Percentiles rank a stretch among this genome's conserved stretches.
Evolutionary conservation across 1,139 yeast genomes (phyloP).

Genomic region (Suhomyces atakaporum): DNA sequence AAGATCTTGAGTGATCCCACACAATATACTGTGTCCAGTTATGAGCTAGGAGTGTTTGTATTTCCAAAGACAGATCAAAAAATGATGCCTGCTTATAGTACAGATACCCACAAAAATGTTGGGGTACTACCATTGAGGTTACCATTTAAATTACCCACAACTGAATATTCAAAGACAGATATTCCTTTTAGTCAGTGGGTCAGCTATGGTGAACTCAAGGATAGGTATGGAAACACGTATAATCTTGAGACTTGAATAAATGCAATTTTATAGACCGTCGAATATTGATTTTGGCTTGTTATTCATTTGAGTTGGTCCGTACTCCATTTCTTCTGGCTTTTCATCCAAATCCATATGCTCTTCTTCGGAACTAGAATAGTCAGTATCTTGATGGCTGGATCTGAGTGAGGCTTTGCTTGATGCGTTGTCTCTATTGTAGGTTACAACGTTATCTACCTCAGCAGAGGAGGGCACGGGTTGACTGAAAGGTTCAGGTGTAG

Average conservation of each 20-base stretch:
- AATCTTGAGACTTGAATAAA: constrained; percentile 9
- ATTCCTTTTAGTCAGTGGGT: constrained; percentile 49
- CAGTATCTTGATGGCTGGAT: constrained; percentile 24
- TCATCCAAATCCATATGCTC: constrained; percentile 10
- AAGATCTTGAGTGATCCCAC: constrained; percentile 21
- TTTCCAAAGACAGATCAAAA: constrained; percentile 19
- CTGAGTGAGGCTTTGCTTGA: background rate
- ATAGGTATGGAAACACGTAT: constrained; percentile 24
- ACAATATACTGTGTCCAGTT: constrained; percentile 38
- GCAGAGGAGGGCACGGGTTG: constrained; percentile 7
- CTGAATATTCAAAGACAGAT: constrained; percentile 39
- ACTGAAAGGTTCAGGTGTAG: constrained; percentile 6
- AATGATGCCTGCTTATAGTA: constrained; percentile 41
- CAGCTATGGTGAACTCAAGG: constrained; percentile 24
- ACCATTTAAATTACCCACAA: constrained; percentile 58
- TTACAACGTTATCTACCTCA: constrained; percentile 3
- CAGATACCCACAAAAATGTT: constrained; percentile 29
- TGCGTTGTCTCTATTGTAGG: constrained; percentile 2
- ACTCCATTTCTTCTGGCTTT: constrained; percentile 15
- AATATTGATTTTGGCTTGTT: constrained; percentile 40
- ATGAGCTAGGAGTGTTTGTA: constrained; percentile 56
- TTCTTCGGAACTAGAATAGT: constrained; percentile 25
- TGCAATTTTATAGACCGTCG: constrained; percentile 14
- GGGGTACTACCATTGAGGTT: constrained; percentile 40
- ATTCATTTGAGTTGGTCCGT: constrained; percentile 41